Evolutionary conservation across 306 rosid species (phyloP).

Genomic region (Pterocarpus santalinus): DNA sequence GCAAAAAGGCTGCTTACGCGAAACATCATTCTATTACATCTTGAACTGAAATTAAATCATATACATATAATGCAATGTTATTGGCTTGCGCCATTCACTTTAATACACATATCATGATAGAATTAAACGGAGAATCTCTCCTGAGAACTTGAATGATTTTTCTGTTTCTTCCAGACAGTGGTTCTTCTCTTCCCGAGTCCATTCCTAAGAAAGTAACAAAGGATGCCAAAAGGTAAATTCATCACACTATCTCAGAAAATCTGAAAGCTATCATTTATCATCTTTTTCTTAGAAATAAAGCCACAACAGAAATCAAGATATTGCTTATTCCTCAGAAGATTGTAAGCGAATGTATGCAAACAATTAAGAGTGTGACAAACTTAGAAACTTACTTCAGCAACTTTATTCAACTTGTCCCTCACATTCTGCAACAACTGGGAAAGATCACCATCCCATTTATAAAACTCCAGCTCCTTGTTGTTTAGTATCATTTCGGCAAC

Average conservation of each 20-base stretch:
- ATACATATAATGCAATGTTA: conserved; percentile 32
- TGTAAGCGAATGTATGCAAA: background rate
- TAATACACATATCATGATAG: conserved; percentile 55
- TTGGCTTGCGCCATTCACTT: conserved; percentile 42
- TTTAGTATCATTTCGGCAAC: conserved; percentile 69
- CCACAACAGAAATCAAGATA: background rate
- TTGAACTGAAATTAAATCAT: conserved; percentile 38
- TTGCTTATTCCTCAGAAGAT: conserved; percentile 22
- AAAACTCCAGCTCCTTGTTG: conserved; percentile 82
- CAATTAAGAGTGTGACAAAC: conserved; percentile 30
- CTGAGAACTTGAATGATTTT: conserved; percentile 87
- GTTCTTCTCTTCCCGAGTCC: conserved; percentile 96
- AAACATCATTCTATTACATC: conserved; percentile 23
- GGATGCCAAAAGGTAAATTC: background rate
- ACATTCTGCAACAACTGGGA: conserved; percentile 85
- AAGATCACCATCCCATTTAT: conserved; percentile 96
- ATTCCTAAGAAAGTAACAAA: conserved; percentile 59
- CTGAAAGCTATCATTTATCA: background rate
- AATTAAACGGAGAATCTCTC: conserved; percentile 93
- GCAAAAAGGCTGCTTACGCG: background rate
- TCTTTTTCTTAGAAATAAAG: background rate
- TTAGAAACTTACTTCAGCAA: conserved; percentile 78
- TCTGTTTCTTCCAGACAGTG: conserved; percentile 96
- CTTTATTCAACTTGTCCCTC: conserved; percentile 88
- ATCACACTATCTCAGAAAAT: conserved; percentile 19